phyloP scores from a whole-genome alignment of 805 yeast species.

The Saturnispora hagleri region DNA sequence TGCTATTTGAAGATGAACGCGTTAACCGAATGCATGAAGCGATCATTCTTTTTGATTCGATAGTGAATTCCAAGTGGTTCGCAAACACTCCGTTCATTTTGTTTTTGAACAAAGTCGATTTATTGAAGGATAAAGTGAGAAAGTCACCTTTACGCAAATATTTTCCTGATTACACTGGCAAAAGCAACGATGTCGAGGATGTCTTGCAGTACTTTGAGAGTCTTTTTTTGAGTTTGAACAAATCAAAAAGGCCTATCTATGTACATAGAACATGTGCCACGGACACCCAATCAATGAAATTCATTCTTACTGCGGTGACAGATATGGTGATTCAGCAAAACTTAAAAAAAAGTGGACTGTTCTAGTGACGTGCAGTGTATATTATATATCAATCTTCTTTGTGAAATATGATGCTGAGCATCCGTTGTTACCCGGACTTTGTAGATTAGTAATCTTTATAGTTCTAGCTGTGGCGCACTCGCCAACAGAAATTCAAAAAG shows the following conservation, averaged over 20 bases:
- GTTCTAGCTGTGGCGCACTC: not conserved
- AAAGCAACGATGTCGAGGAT: constrained; percentile 51
- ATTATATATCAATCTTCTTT: not conserved
- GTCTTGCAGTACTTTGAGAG: constrained; percentile 66
- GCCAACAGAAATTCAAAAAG: not conserved
- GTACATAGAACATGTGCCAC: constrained; percentile 95
- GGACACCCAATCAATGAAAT: constrained; percentile 79
- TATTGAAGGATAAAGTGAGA: constrained; percentile 62
- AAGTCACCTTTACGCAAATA: constrained; percentile 57
- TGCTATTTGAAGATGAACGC: constrained; percentile 77
- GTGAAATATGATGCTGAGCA: not conserved
- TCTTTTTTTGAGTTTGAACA: constrained; percentile 54
- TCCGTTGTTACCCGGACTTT: not conserved
- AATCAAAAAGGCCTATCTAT: constrained; percentile 65
- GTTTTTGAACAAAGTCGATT: constrained; percentile 81
- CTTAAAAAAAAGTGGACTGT: constrained; percentile 66
- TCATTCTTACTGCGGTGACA: constrained; percentile 85
- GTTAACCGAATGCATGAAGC: constrained; percentile 91
- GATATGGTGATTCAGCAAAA: constrained; percentile 84
- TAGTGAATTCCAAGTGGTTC: constrained; percentile 84
- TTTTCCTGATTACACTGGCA: constrained; percentile 73
- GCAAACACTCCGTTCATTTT: constrained; percentile 76
- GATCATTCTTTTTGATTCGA: constrained; percentile 68
- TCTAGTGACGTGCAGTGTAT: constrained; percentile 25
- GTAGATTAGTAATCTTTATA: not conserved